These are phyloP conservation scores for Ophiocordyceps australis DNA, from an alignment of 2,329 filamentous ascomycete species.

Conservation along the genomic window DNA sequence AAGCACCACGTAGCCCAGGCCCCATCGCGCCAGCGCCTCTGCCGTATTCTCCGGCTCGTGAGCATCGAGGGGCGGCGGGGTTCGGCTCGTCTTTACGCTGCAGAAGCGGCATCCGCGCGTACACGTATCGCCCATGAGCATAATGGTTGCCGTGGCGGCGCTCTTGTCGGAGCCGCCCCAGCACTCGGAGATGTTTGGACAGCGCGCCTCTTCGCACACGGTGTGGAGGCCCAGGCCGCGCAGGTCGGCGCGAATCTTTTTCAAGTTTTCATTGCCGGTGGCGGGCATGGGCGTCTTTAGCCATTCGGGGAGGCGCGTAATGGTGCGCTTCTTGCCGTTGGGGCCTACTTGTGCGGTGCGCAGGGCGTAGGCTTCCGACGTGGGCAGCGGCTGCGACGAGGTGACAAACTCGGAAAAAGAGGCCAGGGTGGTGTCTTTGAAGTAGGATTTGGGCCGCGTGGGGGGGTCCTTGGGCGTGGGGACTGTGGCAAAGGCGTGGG, in stretches of 20 bases:
- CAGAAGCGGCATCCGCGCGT: conserved; percentile 94
- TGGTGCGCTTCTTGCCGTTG: conserved; percentile 41
- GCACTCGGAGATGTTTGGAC: conserved; percentile 94
- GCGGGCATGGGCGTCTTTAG: conserved; percentile 89
- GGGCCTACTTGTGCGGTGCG: conserved; percentile 47
- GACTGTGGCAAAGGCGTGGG: conserved; percentile 27
- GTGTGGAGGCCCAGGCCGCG: conserved; percentile 82
- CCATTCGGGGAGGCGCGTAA: conserved; percentile 74
- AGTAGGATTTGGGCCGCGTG: conserved; percentile 27
- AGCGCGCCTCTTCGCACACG: conserved; percentile 93
- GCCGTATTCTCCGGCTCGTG: conserved; percentile 96
- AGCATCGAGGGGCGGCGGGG: conserved; percentile 65
- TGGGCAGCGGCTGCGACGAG: conserved; percentile 22
- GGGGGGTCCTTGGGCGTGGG: conserved; percentile 12
- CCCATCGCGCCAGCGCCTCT: conserved; percentile 84
- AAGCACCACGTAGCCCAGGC: conserved; percentile 85
- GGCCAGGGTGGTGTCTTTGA: conserved; percentile 38
- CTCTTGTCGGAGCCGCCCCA: conserved; percentile 86
- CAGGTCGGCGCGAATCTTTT: conserved; percentile 87
- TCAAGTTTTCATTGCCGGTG: conserved; percentile 65
- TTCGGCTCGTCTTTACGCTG: conserved; percentile 76
- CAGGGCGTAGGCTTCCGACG: conserved; percentile 38
- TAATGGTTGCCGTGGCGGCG: conserved; percentile 91
- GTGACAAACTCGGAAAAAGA: conserved; percentile 40
- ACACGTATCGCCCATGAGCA: conserved; percentile 98